phyloP scores from a whole-genome alignment of 345 rosid genomes.

The Citrus inodora region DNA sequence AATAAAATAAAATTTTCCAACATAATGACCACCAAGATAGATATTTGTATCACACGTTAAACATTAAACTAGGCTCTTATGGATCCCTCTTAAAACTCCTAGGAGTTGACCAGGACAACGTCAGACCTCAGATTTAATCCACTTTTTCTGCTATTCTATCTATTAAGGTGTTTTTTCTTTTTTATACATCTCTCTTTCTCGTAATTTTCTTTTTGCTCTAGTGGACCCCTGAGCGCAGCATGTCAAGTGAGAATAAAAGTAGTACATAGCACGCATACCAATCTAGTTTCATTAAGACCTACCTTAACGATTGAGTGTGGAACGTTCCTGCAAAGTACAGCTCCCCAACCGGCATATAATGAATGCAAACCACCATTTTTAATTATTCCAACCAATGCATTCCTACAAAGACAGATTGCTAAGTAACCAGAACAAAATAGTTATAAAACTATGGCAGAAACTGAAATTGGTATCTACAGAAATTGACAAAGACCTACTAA shows the following conservation, averaged over 20 bases:
- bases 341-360: constrained; percentile 90
- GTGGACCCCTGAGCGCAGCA: neutral
- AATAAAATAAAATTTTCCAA: neutral
- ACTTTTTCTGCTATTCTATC: neutral
- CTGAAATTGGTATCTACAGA: neutral
- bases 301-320: constrained; percentile 97
- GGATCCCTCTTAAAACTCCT: constrained; percentile 5
- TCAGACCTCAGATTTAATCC: neutral
- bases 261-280: neutral
- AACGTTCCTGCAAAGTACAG: constrained; percentile 90
- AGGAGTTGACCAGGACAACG: neutral
- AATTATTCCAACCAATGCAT: constrained; percentile 66
- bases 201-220: neutral
- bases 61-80: neutral
- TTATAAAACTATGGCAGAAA: neutral
- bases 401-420: constrained; percentile 41
- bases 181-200: neutral
- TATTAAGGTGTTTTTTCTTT: too few species aligned
- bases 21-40: neutral
- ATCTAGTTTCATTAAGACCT: neutral
- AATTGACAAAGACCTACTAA: neutral
- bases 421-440: constrained; percentile 10
- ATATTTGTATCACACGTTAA: neutral
- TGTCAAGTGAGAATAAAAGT: neutral
- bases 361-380: constrained; percentile 78